Evolutionary conservation across 106 monocot species (phyloP), one percentile per base, ranked within the genome.

Genomic region (Dendrobium officinale): DNA sequence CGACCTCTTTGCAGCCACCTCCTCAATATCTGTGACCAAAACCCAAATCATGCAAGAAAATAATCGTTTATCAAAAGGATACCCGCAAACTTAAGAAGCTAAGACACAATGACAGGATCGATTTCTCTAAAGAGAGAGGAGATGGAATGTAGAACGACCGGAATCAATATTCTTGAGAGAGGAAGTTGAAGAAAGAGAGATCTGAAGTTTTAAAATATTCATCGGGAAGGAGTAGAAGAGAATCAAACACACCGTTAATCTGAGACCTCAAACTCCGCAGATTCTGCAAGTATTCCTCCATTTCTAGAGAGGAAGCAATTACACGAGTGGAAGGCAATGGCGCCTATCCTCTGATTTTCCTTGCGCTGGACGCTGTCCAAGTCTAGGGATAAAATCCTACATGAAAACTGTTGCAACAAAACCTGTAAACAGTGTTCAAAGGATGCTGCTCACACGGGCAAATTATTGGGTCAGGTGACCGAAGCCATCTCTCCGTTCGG

Each of bases 241-340:
- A 48, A 40, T 33, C 55, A 49, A 40, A 64, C 68, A 17, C 77
- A 88, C 90, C 90, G 43, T 88, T 86, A 67, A 90, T 84, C 84
- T 90, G 85, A 44, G 85, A 85, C 77, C 88, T 73, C 55, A 90
- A 55, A 51, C 58, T 77, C 81, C 81, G 85, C 41, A 86, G 77
- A 66, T 85, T 90, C 67, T 86, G 81, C 85, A 85, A 67, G 80
- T 88, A 90, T 44, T 88, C 84, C 82, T 90, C 90, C 90, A 90
- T 90, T n/a, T 55, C 75, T 67, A 22, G 20, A 22, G 22, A 8
- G 54, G 54, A n/a, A 22, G 61, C 19, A 61, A 61, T 61, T 6
- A 22, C 61, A 61, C 61, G 22, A 61, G 10, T 61, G 51, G 51
- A 51, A 51, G 13, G 15, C 10, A 51, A 51, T 51, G 51, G 7